Base-by-base conservation (phyloP, 805 yeast genomes). In the Komagataella ulmi region DNA sequence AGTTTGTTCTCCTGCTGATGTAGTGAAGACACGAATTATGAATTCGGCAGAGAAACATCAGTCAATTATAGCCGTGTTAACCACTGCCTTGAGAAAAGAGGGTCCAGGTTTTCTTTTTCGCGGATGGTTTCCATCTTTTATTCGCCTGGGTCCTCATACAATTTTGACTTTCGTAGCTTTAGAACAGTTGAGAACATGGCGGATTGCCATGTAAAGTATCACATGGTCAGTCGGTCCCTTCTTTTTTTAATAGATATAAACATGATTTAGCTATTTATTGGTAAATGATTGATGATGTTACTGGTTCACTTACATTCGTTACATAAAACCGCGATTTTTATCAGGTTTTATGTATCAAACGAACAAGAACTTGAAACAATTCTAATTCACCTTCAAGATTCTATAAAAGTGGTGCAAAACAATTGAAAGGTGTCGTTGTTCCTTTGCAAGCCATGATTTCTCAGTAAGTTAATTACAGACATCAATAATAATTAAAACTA, bases 1-100 rank as follows among this genome's bases (percentile, higher is more conserved):
- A 0, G 85, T 88, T 17, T 88, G 96, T 64, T 86, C 95, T 1
- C 96, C 96, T 1, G 96, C 90, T 7, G 96, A 88, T 65, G 96
- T 88, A 3, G 81, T 88, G 49, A 88, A 88, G 65, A 88, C 96
- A 2, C 73, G 95, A 61, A 85, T 88, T 53, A 88, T 88, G 96
- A 83, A 85, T 66, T 77, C 76, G 45, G 71, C 75, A 52, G 72
- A 70, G 1, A 48, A 69, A 0, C 70, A 73, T 54, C 70, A 70
- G 50, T 67, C 77, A 54, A 82, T 88, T 2, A 48, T 77, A 2
- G 54, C 63, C 2, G 79, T 85, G 47, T 64, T 87, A 54, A 56
- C 57, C 1, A 63, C 65, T 6, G 86, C 91, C 0, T 73, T 88
- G 17, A 74, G 73, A 55, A 68, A 60, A 10, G 96, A 88, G 65